A percentile compares a stretch with the other conserved stretches of the same genome.
Conservation (phyloP, 2,329 filamentous ascomycete genomes). For the Sclerotinia sclerotiorum region DNA sequence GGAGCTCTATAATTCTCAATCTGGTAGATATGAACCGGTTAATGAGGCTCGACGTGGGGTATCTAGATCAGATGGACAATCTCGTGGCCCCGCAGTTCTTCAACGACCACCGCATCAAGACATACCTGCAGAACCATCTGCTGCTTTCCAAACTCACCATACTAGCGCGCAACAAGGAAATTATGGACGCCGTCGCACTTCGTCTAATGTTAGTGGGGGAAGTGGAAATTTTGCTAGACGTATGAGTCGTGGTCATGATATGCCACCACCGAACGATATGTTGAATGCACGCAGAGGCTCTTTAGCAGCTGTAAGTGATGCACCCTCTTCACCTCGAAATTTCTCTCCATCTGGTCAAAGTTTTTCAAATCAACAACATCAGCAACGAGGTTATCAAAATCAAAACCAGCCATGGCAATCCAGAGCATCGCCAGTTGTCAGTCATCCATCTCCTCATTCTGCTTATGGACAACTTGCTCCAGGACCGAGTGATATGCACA, state of each 20-base stretch:
- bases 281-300: conserved; percentile 50
- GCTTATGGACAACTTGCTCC: conserved; percentile 39
- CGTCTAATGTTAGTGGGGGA: conserved; percentile 87
- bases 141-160: conserved; percentile 80
- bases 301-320: conserved; percentile 51
- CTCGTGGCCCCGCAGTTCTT: conserved; percentile 73
- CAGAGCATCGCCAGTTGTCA: conserved; percentile 41
- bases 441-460: conserved; percentile 40
- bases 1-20: conserved; percentile 93
- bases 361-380: conserved; percentile 31
- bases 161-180: conserved; percentile 63
- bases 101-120: conserved; percentile 68
- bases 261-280: conserved; percentile 41
- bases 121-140: conserved; percentile 76
- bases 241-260: conserved; percentile 40
- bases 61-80: conserved; percentile 65
- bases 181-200: conserved; percentile 76
- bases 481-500: conserved; percentile 40
- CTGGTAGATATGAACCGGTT: conserved; percentile 88
- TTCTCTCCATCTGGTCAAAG: conserved; percentile 39
- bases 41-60: conserved; percentile 66
- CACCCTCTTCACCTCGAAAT: conserved; percentile 50
- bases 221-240: conserved; percentile 64
- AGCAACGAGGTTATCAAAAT: conserved; percentile 21
- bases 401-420: conserved; percentile 44